phyloP scores from a whole-genome alignment of 129 eudicot species.

The Heracleum sosnowskyi region DNA sequence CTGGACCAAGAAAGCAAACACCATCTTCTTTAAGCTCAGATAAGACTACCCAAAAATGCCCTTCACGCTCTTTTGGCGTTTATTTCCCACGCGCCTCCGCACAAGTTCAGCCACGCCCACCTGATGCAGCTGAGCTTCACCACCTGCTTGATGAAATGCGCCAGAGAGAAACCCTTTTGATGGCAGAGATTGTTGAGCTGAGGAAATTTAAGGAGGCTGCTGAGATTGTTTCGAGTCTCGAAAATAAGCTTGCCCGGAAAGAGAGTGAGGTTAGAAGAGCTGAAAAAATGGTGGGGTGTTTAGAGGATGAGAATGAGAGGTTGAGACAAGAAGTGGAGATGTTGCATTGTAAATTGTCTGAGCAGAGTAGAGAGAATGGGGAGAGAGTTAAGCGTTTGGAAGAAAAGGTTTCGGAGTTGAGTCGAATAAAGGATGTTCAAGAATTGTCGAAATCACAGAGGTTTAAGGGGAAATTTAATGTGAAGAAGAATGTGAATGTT shows the following conservation, averaged over 20 bases:
- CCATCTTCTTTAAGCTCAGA: constrained; percentile 22
- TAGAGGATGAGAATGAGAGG: constrained; percentile 65
- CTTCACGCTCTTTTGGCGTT: constrained; percentile 70
- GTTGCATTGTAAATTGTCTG: constrained; percentile 38
- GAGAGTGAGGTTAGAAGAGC: constrained; percentile 29
- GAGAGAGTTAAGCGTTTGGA: constrained; percentile 25
- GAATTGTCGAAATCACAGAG: constrained; percentile 31
- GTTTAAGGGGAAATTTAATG: constrained; percentile 44
- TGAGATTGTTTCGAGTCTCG: constrained; percentile 53
- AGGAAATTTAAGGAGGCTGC: constrained; percentile 61
- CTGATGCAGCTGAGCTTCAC: constrained; percentile 79
- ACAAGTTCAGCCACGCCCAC: constrained; percentile 94
- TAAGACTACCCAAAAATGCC: constrained; percentile 38
- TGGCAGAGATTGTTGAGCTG: constrained; percentile 62
- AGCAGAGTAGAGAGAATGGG: constrained; percentile 44
- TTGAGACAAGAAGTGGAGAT: constrained; percentile 59
- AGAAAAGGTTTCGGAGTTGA: constrained; percentile 21
- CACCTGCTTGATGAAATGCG: constrained; percentile 65
- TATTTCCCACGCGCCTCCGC: constrained; percentile 90
- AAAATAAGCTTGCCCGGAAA: constrained; percentile 47
- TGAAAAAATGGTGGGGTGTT: constrained; percentile 35
- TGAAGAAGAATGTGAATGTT: constrained; percentile 31
- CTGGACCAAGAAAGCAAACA: constrained; percentile 26
- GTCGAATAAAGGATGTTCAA: constrained; percentile 14
- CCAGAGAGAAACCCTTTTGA: constrained; percentile 57